Evolutionary conservation across 192 early-diverging fungal species (phyloP).

Genomic region (Lobosporangium transversale): DNA sequence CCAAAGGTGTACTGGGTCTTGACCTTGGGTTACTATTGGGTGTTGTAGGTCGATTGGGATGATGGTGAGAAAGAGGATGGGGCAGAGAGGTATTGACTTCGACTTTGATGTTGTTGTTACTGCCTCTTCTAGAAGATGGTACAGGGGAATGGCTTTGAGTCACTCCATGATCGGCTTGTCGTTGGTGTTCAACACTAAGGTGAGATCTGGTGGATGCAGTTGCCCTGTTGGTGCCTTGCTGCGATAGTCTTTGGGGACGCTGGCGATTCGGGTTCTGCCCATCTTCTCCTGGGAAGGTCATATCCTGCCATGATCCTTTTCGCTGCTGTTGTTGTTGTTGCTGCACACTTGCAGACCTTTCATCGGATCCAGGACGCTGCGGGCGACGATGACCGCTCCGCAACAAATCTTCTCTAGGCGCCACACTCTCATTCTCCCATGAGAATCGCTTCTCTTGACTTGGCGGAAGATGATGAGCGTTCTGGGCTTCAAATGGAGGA

Average conservation of each 20-base stretch:
- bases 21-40: background rate
- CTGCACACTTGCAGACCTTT: too few relatives aligned
- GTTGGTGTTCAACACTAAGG: too few relatives aligned
- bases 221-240: too few relatives aligned
- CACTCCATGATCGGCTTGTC: too few relatives aligned
- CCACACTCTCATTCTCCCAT: slow-evolving; percentile 42
- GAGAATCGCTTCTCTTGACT: slow-evolving; percentile 35
- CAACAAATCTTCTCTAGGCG: slow-evolving; percentile 31
- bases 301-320: slow-evolving; percentile 28
- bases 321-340: too few relatives aligned
- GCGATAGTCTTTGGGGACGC: too few relatives aligned
- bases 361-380: too few relatives aligned
- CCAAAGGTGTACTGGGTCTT: slow-evolving; percentile 26
- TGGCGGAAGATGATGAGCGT: background rate
- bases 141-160: too few relatives aligned
- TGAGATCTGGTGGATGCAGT: too few relatives aligned
- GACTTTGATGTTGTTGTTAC: slow-evolving; percentile 3
- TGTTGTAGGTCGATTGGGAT: background rate
- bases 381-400: background rate
- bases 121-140: too few relatives aligned
- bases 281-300: background rate
- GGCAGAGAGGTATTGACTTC: background rate
- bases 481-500: background rate
- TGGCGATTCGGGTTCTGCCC: too few relatives aligned
- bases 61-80: background rate